Conservation (phyloP, 2,329 filamentous ascomycete species). For the Colletotrichum tabaci region DNA sequence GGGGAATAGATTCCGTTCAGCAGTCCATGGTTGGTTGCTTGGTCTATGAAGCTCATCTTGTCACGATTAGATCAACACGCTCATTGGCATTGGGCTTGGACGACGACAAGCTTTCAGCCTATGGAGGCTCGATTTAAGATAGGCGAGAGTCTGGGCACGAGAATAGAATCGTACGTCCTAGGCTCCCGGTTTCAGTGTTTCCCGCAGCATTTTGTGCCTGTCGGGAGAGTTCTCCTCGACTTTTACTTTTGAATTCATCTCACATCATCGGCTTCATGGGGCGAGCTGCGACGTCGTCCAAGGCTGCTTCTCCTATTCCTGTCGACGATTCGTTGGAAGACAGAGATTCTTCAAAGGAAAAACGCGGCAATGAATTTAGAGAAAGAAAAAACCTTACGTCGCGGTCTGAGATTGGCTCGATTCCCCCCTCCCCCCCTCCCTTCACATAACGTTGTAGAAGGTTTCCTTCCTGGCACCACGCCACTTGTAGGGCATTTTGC, state of each 20-base stretch:
- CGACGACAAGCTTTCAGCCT: background rate
- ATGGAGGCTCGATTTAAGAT: background rate
- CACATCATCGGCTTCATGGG: background rate
- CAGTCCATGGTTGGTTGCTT: background rate
- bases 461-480: background rate
- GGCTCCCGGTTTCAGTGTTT: background rate
- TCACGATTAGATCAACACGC: background rate
- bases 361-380: background rate
- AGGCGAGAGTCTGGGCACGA: background rate
- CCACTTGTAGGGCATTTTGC: background rate
- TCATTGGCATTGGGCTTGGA: background rate
- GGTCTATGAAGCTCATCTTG: background rate
- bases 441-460: background rate
- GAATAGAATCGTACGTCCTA: background rate
- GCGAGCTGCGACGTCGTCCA: background rate
- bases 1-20: too few relatives aligned
- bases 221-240: background rate
- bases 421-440: background rate
- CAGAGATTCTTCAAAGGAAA: background rate
- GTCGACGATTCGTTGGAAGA: too few relatives aligned
- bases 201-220: background rate
- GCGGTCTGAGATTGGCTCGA: background rate
- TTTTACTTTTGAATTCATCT: constrained; percentile 4
- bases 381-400: too few relatives aligned
- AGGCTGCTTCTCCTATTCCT: background rate